Percentiles rank a stretch among this genome's conserved stretches.
Evolutionary conservation across 2,329 filamentous ascomycete genomes (phyloP).

Genomic region (Penicillium janthinellum): DNA sequence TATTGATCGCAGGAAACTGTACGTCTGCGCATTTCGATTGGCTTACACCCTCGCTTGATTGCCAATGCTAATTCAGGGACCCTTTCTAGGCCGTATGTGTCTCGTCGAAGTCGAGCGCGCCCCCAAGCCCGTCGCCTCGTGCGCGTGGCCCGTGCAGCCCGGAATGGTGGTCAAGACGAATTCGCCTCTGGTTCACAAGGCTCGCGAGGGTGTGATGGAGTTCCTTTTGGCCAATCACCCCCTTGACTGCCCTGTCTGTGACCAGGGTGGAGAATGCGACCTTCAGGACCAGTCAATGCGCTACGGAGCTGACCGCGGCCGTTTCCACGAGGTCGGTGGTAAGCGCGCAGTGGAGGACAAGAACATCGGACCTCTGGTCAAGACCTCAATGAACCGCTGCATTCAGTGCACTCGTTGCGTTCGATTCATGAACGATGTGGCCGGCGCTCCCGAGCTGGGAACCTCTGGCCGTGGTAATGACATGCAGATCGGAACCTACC

Average conservation of each 20-base stretch:
- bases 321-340: slow-evolving; percentile 93
- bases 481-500: slow-evolving; percentile 96
- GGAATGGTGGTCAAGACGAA: slow-evolving; percentile 99
- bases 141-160: slow-evolving; percentile 96
- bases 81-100: slow-evolving; percentile 75
- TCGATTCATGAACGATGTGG: slow-evolving; percentile 96
- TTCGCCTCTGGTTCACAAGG: slow-evolving; percentile 94
- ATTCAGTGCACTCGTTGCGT: slow-evolving; percentile 99
- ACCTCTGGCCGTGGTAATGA: slow-evolving; percentile 95
- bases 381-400: slow-evolving; percentile 99
- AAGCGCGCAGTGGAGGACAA: slow-evolving; percentile 99
- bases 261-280: slow-evolving; percentile 98
- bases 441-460: slow-evolving; percentile 91
- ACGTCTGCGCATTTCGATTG: slow-evolving; percentile 17
- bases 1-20: slow-evolving; percentile 99
- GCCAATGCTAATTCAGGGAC: neutral
- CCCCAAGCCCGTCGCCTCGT: slow-evolving; percentile 96
- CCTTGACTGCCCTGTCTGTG: slow-evolving; percentile 94
- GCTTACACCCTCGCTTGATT: neutral
- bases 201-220: slow-evolving; percentile 98
- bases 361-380: slow-evolving; percentile 96
- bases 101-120: slow-evolving; percentile 95
- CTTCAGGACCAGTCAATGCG: slow-evolving; percentile 99
- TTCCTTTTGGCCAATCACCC: slow-evolving; percentile 96
- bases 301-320: slow-evolving; percentile 91